phyloP scores from a whole-genome alignment of 2,329 filamentous ascomycete genomes.

The Scorias spongiosa region DNA sequence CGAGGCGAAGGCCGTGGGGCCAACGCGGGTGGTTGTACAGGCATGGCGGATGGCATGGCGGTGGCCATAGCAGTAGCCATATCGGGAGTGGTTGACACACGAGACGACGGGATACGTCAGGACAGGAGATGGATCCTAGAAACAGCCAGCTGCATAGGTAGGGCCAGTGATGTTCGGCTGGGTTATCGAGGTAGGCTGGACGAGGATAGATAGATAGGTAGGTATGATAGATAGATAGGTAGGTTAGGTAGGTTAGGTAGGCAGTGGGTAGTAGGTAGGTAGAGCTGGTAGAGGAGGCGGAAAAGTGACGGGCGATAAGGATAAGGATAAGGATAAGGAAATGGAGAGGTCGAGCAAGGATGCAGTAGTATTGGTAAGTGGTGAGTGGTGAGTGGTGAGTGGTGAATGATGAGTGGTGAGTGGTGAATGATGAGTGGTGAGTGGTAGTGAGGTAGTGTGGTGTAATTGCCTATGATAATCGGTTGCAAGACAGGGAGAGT shows the following conservation, averaged over 20 bases:
- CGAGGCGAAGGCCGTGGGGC: conserved; percentile 30
- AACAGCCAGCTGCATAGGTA: conserved; percentile 5
- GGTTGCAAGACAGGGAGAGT: no score
- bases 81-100: conserved; percentile 5
- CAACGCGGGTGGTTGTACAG: conserved; percentile 27
- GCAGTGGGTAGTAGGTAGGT: no score
- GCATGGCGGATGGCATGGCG: conserved; percentile 32
- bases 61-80: conserved; percentile 5
- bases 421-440: no score
- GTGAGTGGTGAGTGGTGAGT: no score
- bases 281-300: no score
- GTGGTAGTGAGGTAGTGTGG: no score
- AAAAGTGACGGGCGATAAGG: conserved; percentile 5
- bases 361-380: no score
- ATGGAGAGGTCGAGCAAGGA: not conserved
- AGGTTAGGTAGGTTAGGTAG: no score
- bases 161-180: conserved; percentile 4
- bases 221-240: no score
- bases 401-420: no score
- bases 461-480: no score
- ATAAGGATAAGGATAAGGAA: conserved; percentile 7
- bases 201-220: conserved; percentile 1
- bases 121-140: conserved; percentile 6
- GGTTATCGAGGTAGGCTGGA: conserved; percentile 4
- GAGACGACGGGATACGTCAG: not conserved